Evolutionary conservation across 192 early-diverging fungal species (phyloP), one percentile per base, ranked within the genome.

Genomic region (Diversispora epigaea): DNA sequence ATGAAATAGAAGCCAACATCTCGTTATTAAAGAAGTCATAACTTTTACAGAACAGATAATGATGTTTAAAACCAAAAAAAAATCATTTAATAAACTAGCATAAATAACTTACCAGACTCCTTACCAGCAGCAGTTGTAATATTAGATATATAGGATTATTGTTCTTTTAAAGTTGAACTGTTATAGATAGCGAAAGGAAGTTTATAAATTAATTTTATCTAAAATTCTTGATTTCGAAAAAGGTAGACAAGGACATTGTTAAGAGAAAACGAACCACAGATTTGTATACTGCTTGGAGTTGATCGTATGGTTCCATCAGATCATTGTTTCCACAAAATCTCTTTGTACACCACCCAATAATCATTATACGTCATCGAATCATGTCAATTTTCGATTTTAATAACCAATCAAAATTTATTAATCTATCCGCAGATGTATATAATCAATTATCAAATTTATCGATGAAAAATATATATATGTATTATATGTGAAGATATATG

Each of bases 271-370:
- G 21, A 67, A 67, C 19, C 44, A 21, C 44, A 67, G 65, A 47
- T 67, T 67, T 67, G 62, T 64, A 64, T 64, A 64, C 62, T 64
- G 62, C 62, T 64, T 64, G 39, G n/a, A 64, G 65, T 67, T 67
- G 65, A 67, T 67, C 65, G 25, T 39, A 64, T 64, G 39, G 39
- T 64, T 67, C 39, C 61, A 41, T 63, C 61, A 63, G 61, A 63
- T 63, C 61, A 67, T 67, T 67, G 65, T 67, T 67, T 67, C 65
- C 65, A 67, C 65, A 67, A 49, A 67, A 32, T 47, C 65, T 67
- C 65, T 67, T 67, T 67, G 65, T 67, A n/a, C 65, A 67, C 45
- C 47, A 22, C 65, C 43, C 65, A n/a, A 45, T 47, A 25, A 43
- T 47, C 47, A 22, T n/a, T 43, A 44, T 64, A 64, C 62, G 62